Evolutionary conservation across 352 stramenopile genomes (phyloP), one percentile per base, ranked within the genome.

Genomic region (Globisporangium middletonii): DNA sequence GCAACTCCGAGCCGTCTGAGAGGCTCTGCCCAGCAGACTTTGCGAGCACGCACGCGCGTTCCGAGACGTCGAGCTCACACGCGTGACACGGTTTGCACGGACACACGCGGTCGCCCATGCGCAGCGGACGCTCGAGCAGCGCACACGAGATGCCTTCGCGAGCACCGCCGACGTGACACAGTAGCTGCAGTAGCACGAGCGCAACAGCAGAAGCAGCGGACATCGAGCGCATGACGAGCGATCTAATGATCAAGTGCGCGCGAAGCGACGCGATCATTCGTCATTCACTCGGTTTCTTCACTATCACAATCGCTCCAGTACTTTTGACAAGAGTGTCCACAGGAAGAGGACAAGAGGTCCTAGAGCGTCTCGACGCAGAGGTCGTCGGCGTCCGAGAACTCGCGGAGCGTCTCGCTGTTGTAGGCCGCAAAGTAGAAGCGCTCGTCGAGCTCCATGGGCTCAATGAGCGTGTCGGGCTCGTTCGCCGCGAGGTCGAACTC

Each of bases 71-170:
- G 57, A 69, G 66, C 45, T 63, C 56, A 53, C 74, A 84, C 18
- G 61, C 47, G 50, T 74, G 63, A 54, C 71, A 78, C 6, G 73
- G 71, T 26, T 37, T 26, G 50, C 73, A 83, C 4, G 75, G 50
- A 57, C 71, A 83, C 13, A 55, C 19, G 13, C 58, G 42, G 15
- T 50, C 60, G 41, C 69, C 41, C 26, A 70, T 68, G 13, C 49
- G 50, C 42, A 62, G 62, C 1, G 60, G 23, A 15, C 52, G 64
- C 12, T 51, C 23, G 15, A 61, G 51, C 0, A 18, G 45, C 26
- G 57, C 43, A 41, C 62, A 68, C 4, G 43, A 46, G 27, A 50
- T 19, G 12, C 57, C 48, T 33, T 57, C 30, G 26, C 57, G 51
- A 11, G 35, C 23, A n/a, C 23, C 18, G 4, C 19, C 13, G 15